Percentiles rank a stretch among this genome's conserved stretches.
Evolutionary conservation across 495 filamentous ascomycete genomes (phyloP).

Genomic region (Aspergillus homomorphus): DNA sequence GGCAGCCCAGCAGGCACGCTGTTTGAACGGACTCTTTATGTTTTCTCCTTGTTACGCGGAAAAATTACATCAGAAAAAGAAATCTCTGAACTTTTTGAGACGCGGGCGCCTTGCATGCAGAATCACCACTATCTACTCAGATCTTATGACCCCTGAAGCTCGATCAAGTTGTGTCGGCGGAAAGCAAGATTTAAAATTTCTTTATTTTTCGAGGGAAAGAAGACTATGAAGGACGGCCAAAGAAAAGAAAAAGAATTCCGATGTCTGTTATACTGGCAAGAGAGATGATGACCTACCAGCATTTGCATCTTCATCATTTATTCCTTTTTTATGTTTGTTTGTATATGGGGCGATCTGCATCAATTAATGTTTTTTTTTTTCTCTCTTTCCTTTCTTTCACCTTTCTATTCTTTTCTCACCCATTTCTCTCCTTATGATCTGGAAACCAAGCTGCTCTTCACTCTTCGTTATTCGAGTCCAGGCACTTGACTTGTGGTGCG

Average conservation of each 20-base stretch:
- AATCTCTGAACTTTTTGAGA: constrained; percentile 26
- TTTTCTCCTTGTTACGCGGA: constrained; percentile 26
- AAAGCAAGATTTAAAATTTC: constrained; percentile 19
- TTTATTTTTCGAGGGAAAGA: constrained; percentile 11
- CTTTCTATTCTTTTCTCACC: constrained; percentile 7
- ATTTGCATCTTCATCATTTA: constrained; percentile 36
- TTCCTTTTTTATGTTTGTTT: constrained; percentile 37
- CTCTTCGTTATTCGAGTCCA: background rate
- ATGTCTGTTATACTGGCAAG: constrained; percentile 32
- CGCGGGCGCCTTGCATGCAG: constrained; percentile 43
- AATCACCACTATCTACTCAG: constrained; percentile 28
- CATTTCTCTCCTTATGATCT: constrained; percentile 9
- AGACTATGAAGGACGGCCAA: constrained; percentile 24
- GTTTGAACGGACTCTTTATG: constrained; percentile 34
- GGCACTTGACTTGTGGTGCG: background rate
- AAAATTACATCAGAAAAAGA: constrained; percentile 22
- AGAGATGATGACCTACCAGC: constrained; percentile 45
- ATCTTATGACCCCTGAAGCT: constrained; percentile 15
- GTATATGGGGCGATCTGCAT: constrained; percentile 42
- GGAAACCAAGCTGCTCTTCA: background rate
- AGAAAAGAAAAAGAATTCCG: constrained; percentile 29
- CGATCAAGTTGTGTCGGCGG: constrained; percentile 20
- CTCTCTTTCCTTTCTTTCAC: constrained; percentile 8
- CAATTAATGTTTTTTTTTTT: constrained; percentile 32
- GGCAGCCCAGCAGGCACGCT: constrained; percentile 46